A percentile compares a stretch with the other conserved stretches of the same genome.
phyloP scores from a whole-genome alignment of 805 yeast species.

The Sugiyamaella lignohabitans region DNA sequence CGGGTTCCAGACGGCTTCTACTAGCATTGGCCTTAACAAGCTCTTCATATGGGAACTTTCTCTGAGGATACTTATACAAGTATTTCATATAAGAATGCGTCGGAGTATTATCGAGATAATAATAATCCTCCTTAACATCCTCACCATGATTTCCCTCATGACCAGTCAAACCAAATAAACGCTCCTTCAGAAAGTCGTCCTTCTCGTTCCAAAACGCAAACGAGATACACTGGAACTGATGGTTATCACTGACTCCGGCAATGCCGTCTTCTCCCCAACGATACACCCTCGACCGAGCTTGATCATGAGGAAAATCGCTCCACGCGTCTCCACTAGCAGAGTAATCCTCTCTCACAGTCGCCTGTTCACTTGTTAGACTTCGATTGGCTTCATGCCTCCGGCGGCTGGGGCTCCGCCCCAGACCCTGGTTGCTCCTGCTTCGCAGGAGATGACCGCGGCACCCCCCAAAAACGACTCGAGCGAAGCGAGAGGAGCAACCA shows the following conservation, averaged over 20 bases:
- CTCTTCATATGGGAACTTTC: conserved; percentile 73
- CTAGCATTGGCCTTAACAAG: conserved; percentile 60
- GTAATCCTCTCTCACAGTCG: conserved; percentile 69
- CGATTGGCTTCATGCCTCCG: background rate
- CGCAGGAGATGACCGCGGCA: too few relatives aligned
- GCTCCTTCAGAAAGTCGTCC: conserved; percentile 78
- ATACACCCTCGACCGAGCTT: conserved; percentile 70
- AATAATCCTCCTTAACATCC: conserved; percentile 65
- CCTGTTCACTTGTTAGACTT: conserved; percentile 17
- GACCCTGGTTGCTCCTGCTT: background rate
- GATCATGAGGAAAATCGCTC: conserved; percentile 81
- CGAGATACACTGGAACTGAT: conserved; percentile 67
- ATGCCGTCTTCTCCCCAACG: conserved; percentile 97
- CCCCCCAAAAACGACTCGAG: too few relatives aligned
- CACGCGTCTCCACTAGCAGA: conserved; percentile 84
- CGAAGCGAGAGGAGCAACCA: too few relatives aligned
- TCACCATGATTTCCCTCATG: conserved; percentile 96
- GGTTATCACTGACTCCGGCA: conserved; percentile 82
- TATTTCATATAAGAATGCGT: conserved; percentile 90
- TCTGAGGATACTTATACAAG: conserved; percentile 87
- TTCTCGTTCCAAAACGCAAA: conserved; percentile 89
- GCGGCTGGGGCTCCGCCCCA: background rate
- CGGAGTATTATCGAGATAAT: conserved; percentile 85
- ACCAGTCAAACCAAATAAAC: conserved; percentile 81
- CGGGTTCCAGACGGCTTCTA: conserved; percentile 61